These are phyloP conservation scores for Scalesia atractyloides DNA, from an alignment of 129 eudicot species.

Conservation along the genomic window DNA sequence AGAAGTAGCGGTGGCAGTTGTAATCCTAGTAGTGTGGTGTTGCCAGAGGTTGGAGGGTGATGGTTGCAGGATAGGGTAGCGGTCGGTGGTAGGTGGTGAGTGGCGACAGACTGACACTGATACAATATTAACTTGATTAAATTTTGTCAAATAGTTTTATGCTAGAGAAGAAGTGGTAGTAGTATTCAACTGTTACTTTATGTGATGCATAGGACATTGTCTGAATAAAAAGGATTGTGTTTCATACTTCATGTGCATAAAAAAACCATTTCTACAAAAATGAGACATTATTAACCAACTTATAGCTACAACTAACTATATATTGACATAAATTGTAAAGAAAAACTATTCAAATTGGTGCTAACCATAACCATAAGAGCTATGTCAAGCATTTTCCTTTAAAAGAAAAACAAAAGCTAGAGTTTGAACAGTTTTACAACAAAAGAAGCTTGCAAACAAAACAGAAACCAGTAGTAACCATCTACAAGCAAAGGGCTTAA, in stretches of 20 bases:
- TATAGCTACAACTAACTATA: not conserved
- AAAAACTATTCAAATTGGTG: not conserved
- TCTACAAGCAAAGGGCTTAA: not conserved
- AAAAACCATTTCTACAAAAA: not conserved
- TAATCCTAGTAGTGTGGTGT: too few relatives aligned
- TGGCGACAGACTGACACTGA: too few relatives aligned
- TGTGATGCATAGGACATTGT: not conserved
- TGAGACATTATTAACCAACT: not conserved
- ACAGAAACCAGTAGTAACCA: not conserved
- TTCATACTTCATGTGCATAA: not conserved
- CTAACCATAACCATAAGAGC: not conserved
- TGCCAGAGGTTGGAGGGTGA: too few relatives aligned
- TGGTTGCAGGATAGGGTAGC: not conserved
- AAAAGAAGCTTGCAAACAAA: not conserved
- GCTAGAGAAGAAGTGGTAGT: not conserved
- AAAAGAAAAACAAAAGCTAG: not conserved
- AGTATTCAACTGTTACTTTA: not conserved
- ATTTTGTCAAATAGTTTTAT: not conserved
- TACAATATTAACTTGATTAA: too few relatives aligned
- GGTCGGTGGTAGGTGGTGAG: too few relatives aligned
- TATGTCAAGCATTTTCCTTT: not conserved
- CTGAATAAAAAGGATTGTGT: not conserved
- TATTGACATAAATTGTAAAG: not conserved
- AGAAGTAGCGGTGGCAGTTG: too few relatives aligned
- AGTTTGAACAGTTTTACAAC: not conserved